Base-by-base conservation (phyloP, 805 yeast species). In the Ogataea henricii region DNA sequence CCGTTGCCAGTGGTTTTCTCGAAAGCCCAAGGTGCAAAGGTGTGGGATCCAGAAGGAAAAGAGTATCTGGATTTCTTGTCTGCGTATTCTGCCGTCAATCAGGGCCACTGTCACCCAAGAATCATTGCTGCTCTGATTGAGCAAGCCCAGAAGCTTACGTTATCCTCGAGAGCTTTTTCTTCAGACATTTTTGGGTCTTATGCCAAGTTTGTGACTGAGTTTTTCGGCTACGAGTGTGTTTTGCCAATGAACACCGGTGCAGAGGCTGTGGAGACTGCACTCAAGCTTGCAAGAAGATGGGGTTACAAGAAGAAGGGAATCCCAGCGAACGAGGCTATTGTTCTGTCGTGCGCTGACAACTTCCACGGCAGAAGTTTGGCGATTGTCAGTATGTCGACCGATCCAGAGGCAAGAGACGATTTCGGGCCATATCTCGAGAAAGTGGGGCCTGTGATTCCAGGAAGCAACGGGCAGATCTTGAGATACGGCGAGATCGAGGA, bases 171-270 rank as follows among this genome's bases (percentile, higher is more conserved):
- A 66, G 97, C 97, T 3, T 92, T 92, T 67, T 87, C 95, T 20
- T 87, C 87, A 46, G 96, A 91, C 66, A 84, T 83, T 9, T 90
- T 90, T 64, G 96, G 96, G 37, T 76, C 77, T 27, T 92, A 82
- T 64, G 94, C 97, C 56, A 88, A 90, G 67, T 92, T 79, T 63
- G 76, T 89, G 51, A 89, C 97, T 45, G 94, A 90, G 65, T 91
- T 73, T 65, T 92, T 92, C 73, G 79, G 83, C 64, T 92, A 89
- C 70, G 98, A 92, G 62, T 84, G 82, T 86, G 92, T 92, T 9
- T 74, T 92, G 65, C 98, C 98, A 56, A 92, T 91, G 97, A 92
- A 92, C 75, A 92, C 98, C 12, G 98, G 98, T 66, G 97, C 97
- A 33, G 98, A 92, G 73, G 98, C 98, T 8, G 98, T 92, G 35